Percentiles rank a stretch among this genome's conserved stretches.
These are phyloP conservation scores for Panaeolus papilionaceus DNA, from an alignment of 768 basidiomycete species.

Conservation along the genomic window DNA sequence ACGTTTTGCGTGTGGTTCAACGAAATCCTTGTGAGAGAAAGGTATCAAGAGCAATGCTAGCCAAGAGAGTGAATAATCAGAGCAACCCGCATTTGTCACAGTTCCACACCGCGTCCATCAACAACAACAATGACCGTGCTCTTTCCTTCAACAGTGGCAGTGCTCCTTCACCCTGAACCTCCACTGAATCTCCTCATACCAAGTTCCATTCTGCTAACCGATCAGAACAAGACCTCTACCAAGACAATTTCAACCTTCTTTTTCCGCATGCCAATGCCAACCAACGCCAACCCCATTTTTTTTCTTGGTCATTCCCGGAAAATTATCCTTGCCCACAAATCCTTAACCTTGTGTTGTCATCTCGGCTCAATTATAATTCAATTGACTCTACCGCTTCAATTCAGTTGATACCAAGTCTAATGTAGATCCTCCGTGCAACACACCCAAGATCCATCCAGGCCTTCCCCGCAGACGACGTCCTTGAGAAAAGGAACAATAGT, in stretches of 20 bases:
- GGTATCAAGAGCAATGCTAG: conserved; percentile 1
- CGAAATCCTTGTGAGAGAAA: not conserved
- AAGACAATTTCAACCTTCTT: not conserved
- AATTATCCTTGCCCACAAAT: not conserved
- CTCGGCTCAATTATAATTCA: conserved; percentile 3
- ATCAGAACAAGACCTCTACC: not conserved
- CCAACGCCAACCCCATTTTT: not conserved
- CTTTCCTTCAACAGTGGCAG: not conserved
- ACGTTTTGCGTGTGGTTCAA: conserved; percentile 8
- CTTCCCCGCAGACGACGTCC: conserved; percentile 7
- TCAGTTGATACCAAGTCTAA: conserved; percentile 1
- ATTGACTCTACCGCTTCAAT: not conserved
- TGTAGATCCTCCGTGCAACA: not conserved
- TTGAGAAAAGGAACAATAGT: conserved; percentile 4
- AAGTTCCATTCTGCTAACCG: not conserved
- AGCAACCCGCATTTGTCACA: conserved; percentile 7
- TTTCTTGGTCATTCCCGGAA: not conserved
- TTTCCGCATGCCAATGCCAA: not conserved
- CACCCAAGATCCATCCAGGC: not conserved
- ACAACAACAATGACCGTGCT: not conserved
- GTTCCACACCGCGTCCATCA: conserved; percentile 8
- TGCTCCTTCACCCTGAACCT: conserved; percentile 1
- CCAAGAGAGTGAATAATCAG: conserved; percentile 10
- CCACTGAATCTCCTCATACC: conserved; percentile 7
- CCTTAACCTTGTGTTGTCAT: conserved; percentile 10